These are phyloP conservation scores for Heterobasidion parviporum DNA, from an alignment of 1,284 basidiomycete species.

Conservation along the genomic window DNA sequence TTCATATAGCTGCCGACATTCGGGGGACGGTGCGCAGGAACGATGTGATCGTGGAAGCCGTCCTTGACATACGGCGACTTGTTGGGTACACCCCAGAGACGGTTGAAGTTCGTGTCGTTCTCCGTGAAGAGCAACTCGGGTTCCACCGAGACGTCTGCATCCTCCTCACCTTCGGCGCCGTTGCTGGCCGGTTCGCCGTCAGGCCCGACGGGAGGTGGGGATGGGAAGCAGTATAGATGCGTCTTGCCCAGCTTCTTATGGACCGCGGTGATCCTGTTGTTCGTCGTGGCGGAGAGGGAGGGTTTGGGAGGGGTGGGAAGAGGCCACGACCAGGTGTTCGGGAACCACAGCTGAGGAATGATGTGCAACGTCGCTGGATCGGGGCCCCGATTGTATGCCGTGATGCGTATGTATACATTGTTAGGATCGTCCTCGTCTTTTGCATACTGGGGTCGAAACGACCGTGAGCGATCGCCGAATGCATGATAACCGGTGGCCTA, in stretches of 20 bases:
- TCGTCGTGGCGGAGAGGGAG: constrained; percentile 49
- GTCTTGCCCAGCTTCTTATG: constrained; percentile 72
- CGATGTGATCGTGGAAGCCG: constrained; percentile 97
- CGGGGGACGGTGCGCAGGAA: constrained; percentile 73
- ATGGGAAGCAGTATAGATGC: constrained; percentile 86
- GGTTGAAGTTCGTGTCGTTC: constrained; percentile 93
- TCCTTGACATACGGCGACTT: constrained; percentile 85
- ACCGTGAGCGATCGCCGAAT: constrained; percentile 9
- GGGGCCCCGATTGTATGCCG: constrained; percentile 93
- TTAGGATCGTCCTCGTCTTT: constrained; percentile 93
- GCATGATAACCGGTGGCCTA: constrained; percentile 23
- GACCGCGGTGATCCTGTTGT: constrained; percentile 63
- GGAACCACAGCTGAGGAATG: constrained; percentile 93
- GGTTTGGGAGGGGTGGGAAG: constrained; percentile 78
- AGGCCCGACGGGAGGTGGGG: constrained; percentile 81
- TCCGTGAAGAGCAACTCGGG: constrained; percentile 90
- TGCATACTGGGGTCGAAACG: constrained; percentile 64
- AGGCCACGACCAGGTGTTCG: constrained; percentile 97
- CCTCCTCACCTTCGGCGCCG: constrained; percentile 36
- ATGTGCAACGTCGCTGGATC: constrained; percentile 94
- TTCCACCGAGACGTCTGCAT: constrained; percentile 57
- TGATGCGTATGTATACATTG: constrained; percentile 88
- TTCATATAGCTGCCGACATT: constrained; percentile 29
- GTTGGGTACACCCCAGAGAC: constrained; percentile 87
- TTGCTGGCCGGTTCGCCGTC: constrained; percentile 46